A percentile compares a stretch with the other conserved stretches of the same genome.
phyloP scores from a whole-genome alignment of 805 yeast genomes.

The Sugiyamaella floridensis region DNA sequence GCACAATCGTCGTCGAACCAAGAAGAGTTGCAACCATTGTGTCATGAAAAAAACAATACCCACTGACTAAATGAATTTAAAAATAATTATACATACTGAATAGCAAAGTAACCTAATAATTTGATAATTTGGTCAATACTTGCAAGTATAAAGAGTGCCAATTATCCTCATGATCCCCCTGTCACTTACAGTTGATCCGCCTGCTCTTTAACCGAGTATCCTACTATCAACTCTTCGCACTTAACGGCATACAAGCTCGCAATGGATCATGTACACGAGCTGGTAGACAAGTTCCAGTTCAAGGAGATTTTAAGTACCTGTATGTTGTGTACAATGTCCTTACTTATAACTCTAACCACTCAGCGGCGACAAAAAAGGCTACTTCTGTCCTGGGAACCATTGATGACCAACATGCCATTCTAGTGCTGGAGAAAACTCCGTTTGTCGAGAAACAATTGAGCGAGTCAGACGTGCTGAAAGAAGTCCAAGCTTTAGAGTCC shows the following conservation, averaged over 20 bases:
- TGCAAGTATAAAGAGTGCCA: too few relatives aligned
- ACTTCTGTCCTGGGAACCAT: constrained; percentile 66
- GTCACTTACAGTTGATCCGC: too few relatives aligned
- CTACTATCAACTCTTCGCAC: neutral
- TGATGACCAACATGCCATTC: constrained; percentile 52
- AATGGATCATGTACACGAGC: neutral
- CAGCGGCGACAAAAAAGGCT: constrained; percentile 59
- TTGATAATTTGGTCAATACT: too few relatives aligned
- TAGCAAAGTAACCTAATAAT: too few relatives aligned
- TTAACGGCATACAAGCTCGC: neutral
- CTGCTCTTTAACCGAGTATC: neutral
- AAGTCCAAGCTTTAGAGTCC: constrained; percentile 40
- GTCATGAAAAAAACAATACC: too few relatives aligned
- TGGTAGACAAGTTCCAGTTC: constrained; percentile 25
- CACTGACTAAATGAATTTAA: too few relatives aligned
- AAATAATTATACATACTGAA: too few relatives aligned
- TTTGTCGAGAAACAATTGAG: constrained; percentile 32
- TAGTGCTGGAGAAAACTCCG: constrained; percentile 67
- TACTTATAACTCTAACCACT: neutral
- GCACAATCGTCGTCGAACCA: too few relatives aligned
- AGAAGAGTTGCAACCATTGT: too few relatives aligned
- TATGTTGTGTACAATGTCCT: neutral
- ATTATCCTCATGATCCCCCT: too few relatives aligned
- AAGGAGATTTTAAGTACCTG: constrained; percentile 37
- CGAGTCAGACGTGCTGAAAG: constrained; percentile 9